Base-by-base conservation (phyloP, 2,329 filamentous ascomycete genomes). In the Ophiobolus disseminans region DNA sequence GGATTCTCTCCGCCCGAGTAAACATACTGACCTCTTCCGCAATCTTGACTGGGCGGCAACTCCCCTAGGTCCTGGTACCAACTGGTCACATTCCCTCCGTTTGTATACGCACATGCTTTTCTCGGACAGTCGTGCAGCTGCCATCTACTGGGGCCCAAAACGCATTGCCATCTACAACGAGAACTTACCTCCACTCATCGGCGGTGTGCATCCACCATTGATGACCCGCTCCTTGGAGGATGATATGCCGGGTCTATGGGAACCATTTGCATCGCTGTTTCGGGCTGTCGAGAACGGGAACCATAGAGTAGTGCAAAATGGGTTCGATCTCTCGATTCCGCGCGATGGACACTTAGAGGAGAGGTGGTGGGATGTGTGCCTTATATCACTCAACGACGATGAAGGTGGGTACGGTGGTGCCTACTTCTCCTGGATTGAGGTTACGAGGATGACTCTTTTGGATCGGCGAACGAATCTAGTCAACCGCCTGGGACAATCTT, bases 161-260 rank as follows among this genome's bases (percentile, higher is more conserved):
- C 31, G 35, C 4, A 49, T 40, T 11, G 36, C 35, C n/a, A 44
- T 49, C 8, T 49, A 49, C 26, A 49, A 49, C 23, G 46, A 49
- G 21, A 17, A 41, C 17, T n/a, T 36, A 13, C 7, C 42, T 4
- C 35, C 46, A 11, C 25, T 49, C 17, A 21, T 43, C 19, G 40
- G 46, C 21, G 36, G 17, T 21, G 20, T 44, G 4, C 40, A 49
- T 36, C 46, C 46, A 3, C 4, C 5, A 10, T 10, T 44, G n/a
- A 44, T 49, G 34, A 40, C 34, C 8, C 19, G 19, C 11, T 31
- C 35, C 21, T 22, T 49, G 17, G 46, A 40, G 28, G 16, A 49
- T 17, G 30, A 16, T 14, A 21, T 40, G 13, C 46, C 40, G 7
- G 10, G n/a, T 13, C 17, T 35, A 5, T 49, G 46, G 46, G 31